These are phyloP conservation scores for Vinca major DNA, from an alignment of 305 asterid genomes.

Conservation along the genomic window DNA sequence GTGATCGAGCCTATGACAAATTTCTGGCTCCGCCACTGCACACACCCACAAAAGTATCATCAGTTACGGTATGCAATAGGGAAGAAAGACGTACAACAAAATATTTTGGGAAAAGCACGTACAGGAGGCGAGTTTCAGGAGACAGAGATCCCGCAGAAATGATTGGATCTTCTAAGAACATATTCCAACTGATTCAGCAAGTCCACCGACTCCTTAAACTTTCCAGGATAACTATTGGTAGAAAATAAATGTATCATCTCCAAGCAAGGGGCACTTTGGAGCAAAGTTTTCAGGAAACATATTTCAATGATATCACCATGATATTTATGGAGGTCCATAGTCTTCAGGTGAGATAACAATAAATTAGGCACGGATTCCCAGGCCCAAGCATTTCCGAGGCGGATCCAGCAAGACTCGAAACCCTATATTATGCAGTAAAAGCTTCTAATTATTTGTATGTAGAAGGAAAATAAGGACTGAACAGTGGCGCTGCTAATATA, in stretches of 20 bases:
- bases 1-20: too few species aligned
- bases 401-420: slow-evolving; percentile 17
- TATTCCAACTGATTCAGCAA: slow-evolving; percentile 23
- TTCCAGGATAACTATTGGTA: slow-evolving; percentile 16
- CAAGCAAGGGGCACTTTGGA: slow-evolving; percentile 27
- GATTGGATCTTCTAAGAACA: slow-evolving; percentile 22
- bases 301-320: slow-evolving; percentile 33
- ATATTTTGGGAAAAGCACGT: slow-evolving; percentile 4
- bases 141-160: slow-evolving; percentile 22
- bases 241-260: slow-evolving; percentile 32
- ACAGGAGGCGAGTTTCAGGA: slow-evolving; percentile 18
- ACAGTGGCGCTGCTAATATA: neutral
- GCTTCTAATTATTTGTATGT: slow-evolving; percentile 1
- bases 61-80: neutral
- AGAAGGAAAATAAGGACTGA: slow-evolving; percentile 6
- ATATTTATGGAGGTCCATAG: slow-evolving; percentile 26
- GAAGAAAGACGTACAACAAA: neutral
- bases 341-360: slow-evolving; percentile 31
- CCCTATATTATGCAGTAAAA: slow-evolving; percentile 27
- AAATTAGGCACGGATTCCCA: slow-evolving; percentile 18
- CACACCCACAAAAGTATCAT: slow-evolving; percentile 6
- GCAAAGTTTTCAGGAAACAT: slow-evolving; percentile 27
- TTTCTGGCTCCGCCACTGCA: too few species aligned
- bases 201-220: slow-evolving; percentile 19
- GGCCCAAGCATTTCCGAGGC: slow-evolving; percentile 23